These are phyloP conservation scores for Lomentospora prolificans DNA, from an alignment of 2,329 filamentous ascomycete genomes.

Conservation along the genomic window DNA sequence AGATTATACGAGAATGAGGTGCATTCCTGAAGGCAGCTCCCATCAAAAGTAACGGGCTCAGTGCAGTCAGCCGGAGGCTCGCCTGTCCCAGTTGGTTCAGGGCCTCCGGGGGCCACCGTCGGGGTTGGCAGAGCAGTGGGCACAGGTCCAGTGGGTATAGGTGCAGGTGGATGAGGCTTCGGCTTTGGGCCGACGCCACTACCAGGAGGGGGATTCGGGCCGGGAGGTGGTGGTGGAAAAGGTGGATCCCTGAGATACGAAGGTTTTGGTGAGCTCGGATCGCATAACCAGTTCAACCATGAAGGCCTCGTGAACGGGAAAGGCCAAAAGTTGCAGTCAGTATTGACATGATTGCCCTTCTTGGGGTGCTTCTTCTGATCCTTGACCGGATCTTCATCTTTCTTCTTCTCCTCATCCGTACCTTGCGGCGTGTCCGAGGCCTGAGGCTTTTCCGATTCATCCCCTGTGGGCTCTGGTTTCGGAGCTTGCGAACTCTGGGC, in stretches of 20 bases:
- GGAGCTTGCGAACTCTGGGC: too few relatives aligned
- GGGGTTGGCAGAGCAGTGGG: background rate
- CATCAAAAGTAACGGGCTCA: constrained; percentile 3
- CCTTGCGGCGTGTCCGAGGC: background rate
- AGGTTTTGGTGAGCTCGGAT: background rate
- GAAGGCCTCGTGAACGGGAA: background rate
- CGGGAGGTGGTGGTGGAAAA: background rate
- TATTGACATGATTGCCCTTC: background rate
- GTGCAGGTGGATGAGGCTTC: background rate
- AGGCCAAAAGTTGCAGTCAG: background rate
- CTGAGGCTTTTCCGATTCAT: background rate
- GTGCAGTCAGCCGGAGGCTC: background rate
- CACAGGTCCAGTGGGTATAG: background rate
- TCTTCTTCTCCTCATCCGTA: background rate
- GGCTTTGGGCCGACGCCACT: background rate
- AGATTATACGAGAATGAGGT: constrained; percentile 3
- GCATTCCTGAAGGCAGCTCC: constrained; percentile 2
- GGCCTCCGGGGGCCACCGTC: background rate
- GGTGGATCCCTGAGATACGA: background rate
- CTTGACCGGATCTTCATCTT: background rate
- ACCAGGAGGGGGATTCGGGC: background rate
- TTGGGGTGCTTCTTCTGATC: background rate
- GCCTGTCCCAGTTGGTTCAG: background rate
- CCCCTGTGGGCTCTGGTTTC: background rate
- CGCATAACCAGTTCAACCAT: background rate